Evolutionary conservation across 2,329 filamentous ascomycete species (phyloP).

Genomic region (Herpotrichia juniperi): DNA sequence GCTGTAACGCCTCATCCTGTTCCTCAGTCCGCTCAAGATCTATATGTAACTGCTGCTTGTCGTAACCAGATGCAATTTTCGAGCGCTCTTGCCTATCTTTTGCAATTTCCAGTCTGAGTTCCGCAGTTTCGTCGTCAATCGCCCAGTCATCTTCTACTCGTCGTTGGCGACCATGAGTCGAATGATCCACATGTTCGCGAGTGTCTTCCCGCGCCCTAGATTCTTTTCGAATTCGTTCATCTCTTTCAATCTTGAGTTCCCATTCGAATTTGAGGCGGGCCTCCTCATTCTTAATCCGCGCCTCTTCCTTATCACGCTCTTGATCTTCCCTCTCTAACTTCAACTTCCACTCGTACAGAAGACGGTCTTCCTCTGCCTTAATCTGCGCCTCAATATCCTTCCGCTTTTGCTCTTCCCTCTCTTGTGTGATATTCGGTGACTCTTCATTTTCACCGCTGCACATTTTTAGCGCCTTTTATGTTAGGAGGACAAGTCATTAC

Average conservation of each 20-base stretch:
- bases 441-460: background rate
- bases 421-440: background rate
- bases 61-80: conserved; percentile 29
- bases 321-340: background rate
- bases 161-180: conserved; percentile 31
- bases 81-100: background rate
- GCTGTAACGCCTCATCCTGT: conserved; percentile 36
- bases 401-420: background rate
- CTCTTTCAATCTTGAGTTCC: too few relatives aligned
- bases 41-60: conserved; percentile 29
- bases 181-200: too few relatives aligned
- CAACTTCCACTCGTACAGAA: too few relatives aligned
- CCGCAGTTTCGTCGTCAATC: conserved; percentile 42
- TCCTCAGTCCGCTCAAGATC: conserved; percentile 38
- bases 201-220: too few relatives aligned
- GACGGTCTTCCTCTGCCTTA: background rate
- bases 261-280: background rate
- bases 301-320: background rate
- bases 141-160: conserved; percentile 42
- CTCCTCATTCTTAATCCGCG: background rate
- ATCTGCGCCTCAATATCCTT: background rate
- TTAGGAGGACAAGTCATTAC: background rate
- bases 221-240: too few relatives aligned
- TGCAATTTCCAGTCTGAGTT: conserved; percentile 32
- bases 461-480: background rate